Conservation (phyloP, 495 filamentous ascomycete species). For the Penicillium cosmopolitanum region DNA sequence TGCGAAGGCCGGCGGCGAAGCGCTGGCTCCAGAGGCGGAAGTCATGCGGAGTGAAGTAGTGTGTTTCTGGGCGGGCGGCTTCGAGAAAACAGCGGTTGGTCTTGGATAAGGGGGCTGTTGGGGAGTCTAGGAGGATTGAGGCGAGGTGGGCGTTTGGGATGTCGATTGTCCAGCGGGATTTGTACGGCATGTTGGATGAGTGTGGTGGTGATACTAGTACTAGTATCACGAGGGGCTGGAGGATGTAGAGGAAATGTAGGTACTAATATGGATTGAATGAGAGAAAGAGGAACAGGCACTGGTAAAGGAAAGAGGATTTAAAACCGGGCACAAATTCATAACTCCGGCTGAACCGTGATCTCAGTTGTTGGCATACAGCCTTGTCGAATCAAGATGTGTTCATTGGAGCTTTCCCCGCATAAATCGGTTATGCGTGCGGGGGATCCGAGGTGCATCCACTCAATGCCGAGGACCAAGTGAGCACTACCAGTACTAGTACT, state of each 20-base stretch:
- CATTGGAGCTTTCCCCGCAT: constrained; percentile 29
- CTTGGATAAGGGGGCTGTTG: constrained; percentile 46
- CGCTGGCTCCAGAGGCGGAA: constrained; percentile 74
- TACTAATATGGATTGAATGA: not conserved
- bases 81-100: constrained; percentile 55
- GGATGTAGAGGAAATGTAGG: not conserved
- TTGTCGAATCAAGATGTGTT: constrained; percentile 11
- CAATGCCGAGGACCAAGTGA: not conserved
- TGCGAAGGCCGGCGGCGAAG: constrained; percentile 69
- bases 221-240: not conserved
- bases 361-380: constrained; percentile 6
- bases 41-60: constrained; percentile 56
- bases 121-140: constrained; percentile 52
- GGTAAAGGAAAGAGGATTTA: no score
- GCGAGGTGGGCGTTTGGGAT: constrained; percentile 55
- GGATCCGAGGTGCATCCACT: constrained; percentile 13
- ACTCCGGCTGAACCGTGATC: not conserved
- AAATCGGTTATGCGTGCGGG: constrained; percentile 34
- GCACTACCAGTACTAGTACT: no score
- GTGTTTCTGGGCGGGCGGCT: constrained; percentile 55
- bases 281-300: no score
- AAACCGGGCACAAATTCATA: not conserved
- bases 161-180: constrained; percentile 53
- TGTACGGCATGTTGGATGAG: constrained; percentile 49
- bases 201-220: not conserved